phyloP scores from a whole-genome alignment of 2,329 filamentous ascomycete genomes.

The Nothopassalora personata region DNA sequence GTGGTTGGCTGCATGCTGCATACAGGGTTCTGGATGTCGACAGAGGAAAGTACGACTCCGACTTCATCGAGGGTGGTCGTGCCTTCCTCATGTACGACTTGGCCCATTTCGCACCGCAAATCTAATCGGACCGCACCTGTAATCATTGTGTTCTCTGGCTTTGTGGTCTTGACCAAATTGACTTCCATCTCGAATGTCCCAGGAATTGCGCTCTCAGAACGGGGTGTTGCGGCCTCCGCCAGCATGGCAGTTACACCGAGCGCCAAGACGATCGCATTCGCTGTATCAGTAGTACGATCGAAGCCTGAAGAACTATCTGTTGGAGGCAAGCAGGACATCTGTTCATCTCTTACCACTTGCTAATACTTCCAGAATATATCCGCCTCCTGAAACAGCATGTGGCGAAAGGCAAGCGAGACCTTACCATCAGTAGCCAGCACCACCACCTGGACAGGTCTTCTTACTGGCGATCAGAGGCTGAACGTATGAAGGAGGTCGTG shows the following conservation, averaged over 20 bases:
- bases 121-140: neutral
- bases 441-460: constrained; percentile 37
- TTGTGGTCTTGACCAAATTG: neutral
- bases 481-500: constrained; percentile 18
- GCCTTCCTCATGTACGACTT: neutral
- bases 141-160: neutral
- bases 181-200: neutral
- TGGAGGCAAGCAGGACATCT: constrained; percentile 18
- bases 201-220: neutral
- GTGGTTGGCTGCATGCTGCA: no score
- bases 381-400: constrained; percentile 34
- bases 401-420: constrained; percentile 21
- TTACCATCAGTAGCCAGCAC: constrained; percentile 23
- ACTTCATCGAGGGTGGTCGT: neutral
- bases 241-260: constrained; percentile 4
- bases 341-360: neutral
- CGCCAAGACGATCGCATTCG: constrained; percentile 22
- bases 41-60: neutral
- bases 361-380: constrained; percentile 27
- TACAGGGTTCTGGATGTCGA: no score
- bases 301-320: constrained; percentile 35
- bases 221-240: neutral
- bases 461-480: constrained; percentile 35
- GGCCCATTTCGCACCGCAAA: neutral
- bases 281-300: constrained; percentile 29